Evolutionary conservation across 371 early-diverging fungal genomes (phyloP), one percentile per base, ranked within the genome.

Genomic region (Mortierella sp.): DNA sequence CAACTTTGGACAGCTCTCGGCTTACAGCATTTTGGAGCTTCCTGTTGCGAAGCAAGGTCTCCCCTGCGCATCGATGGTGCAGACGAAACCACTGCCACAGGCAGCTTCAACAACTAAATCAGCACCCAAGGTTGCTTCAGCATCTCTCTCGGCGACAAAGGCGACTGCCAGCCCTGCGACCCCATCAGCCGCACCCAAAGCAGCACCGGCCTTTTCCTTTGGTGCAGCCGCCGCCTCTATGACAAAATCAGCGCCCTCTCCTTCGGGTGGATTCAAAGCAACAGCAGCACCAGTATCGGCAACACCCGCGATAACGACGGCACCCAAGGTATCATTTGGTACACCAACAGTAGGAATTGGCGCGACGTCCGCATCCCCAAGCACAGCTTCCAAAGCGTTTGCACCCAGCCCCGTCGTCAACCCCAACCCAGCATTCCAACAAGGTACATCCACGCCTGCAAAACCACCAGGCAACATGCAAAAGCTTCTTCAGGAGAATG

Each of bases 361-460:
- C 22, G 19, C 66, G 2, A 16, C 67, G 22, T 2, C 68, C 14
- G 13, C 47, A 2, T 22, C 64, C 26, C 34, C 66, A 26, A 69
- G 26, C 16, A 19, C 53, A 4, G 31, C 71, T 6, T 22, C 40
- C 26, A 40, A 5, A 11, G 68, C 74, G 13, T 44, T 64, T 16
- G 73, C 73, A 2, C 76, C 71, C 29, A 77, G 40, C 41, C 74
- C 82, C 9, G 66, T 48, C 10, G 68, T 74, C 44, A 71, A 29
- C 26, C 77, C 78, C 16, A 74, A 73, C 29, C 68, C 82, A 31
- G 34, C 50, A 16, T 73, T 82, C 50, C 82, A 77, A 37, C 70
- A 74, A 16, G 63, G 14, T 48, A 80, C 71, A 48, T 40, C 76
- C 8, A 14, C 43, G 1, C 26, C 48, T 11, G 29, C 67, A 7